Evolutionary conservation across 805 yeast species (phyloP), one percentile per base, ranked within the genome.

Genomic region (Candida mattraensis): DNA sequence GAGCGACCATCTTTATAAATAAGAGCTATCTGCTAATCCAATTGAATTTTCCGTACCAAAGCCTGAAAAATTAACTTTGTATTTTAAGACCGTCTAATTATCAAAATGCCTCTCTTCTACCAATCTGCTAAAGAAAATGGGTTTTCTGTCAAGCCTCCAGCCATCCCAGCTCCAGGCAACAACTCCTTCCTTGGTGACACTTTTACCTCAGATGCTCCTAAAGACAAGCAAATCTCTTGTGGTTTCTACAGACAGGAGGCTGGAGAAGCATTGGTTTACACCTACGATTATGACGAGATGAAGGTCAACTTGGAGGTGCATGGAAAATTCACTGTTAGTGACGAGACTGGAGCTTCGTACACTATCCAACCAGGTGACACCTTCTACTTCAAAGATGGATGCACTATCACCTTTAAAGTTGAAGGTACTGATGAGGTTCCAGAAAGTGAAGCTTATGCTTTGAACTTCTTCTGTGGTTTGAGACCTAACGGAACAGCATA

Each of bases 201-300:
- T 44, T 75, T 75, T 63, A 70, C 79, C 26, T 74, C 83, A 14
- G 78, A 75, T 18, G 80, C 79, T 36, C 78, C 76, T 49, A 58
- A 66, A 33, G 86, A 75, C 32, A 61, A 78, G 56, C 76, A 76
- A 57, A 75, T 81, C 46, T 61, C 80, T 12, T 69, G 80, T 56
- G 88, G 88, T 34, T 80, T 81, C 66, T 81, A 76, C 72, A 72
- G 67, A 53, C 87, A 81, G 63, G 82, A 78, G 59, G 64, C 66
- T 37, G 87, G 87, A 40, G 79, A 75, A 58, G 75, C 82, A 31
- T 70, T 81, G 55, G 84, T 74, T n/a, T 81, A 81, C 71, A 60
- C 66, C 38, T 81, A 81, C 64, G 65, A 63, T 53, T 75, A 79
- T 61, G 85, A 81, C 54, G 87, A 80, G 64, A 74, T 78, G 76